Percentiles rank a stretch among this genome's conserved stretches.
These are phyloP conservation scores for Linnemannia zychae DNA, from an alignment of 192 early-diverging fungal genomes.

Conservation along the genomic window DNA sequence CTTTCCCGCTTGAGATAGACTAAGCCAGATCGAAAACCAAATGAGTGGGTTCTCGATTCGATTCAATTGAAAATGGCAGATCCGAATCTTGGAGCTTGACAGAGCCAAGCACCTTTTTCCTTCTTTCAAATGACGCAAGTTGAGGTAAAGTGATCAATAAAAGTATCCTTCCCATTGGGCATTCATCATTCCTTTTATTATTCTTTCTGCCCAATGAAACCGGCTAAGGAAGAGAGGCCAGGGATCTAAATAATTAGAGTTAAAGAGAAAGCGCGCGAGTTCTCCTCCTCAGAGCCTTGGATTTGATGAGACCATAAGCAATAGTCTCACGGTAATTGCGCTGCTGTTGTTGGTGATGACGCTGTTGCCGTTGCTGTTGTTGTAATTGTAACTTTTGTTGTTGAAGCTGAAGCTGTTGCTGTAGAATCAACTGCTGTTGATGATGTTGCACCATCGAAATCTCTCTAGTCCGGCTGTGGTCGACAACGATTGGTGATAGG, in stretches of 20 bases:
- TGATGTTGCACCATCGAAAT: slow-evolving; percentile 15
- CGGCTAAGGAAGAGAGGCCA: neutral
- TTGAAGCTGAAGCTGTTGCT: slow-evolving; percentile 6
- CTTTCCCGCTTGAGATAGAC: too few species aligned
- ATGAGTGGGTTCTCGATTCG: too few species aligned
- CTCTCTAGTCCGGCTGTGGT: neutral
- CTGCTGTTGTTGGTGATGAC: neutral
- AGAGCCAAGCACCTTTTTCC: too few species aligned
- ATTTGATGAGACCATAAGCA: slow-evolving; percentile 42
- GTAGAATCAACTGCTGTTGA: neutral
- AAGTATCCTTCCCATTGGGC: too few species aligned
- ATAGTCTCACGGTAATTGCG: slow-evolving; percentile 25
- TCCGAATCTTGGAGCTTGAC: too few species aligned
- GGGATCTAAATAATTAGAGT: neutral
- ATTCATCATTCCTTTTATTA: too few species aligned
- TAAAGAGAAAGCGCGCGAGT: slow-evolving; percentile 47
- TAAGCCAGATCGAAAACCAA: too few species aligned
- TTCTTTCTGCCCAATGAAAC: neutral
- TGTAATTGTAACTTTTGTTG: neutral
- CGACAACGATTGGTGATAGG: neutral
- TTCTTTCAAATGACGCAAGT: too few species aligned
- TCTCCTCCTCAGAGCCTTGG: slow-evolving; percentile 35
- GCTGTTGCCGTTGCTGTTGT: neutral
- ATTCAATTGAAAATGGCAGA: too few species aligned
- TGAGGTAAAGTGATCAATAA: too few species aligned